Evolutionary conservation across 2,329 filamentous ascomycete species (phyloP).

Genomic region (Alternaria viburni): DNA sequence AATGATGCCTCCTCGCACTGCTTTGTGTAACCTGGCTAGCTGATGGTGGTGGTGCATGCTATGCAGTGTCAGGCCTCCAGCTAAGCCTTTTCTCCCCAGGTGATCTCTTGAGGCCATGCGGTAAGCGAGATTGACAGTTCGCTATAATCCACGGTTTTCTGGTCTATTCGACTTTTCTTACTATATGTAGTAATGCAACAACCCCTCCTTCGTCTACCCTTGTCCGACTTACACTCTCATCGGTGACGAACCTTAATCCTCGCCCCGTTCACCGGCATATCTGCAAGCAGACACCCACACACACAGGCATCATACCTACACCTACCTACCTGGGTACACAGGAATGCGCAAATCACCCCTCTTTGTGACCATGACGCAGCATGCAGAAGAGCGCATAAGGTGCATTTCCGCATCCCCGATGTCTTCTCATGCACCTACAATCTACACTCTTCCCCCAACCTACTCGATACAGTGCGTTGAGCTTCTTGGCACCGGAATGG

Average conservation of each 20-base stretch:
- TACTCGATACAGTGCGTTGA: neutral
- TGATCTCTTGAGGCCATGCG: neutral
- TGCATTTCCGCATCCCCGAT: neutral
- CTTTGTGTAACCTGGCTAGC: neutral
- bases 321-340: neutral
- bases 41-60: neutral
- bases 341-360: neutral
- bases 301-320: neutral
- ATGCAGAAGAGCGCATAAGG: neutral
- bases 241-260: neutral
- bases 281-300: neutral
- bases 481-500: neutral
- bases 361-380: neutral
- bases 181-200: neutral
- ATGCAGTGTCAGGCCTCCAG: neutral
- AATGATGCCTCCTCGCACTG: neutral
- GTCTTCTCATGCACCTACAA: neutral
- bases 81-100: neutral
- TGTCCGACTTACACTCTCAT: neutral
- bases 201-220: neutral
- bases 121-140: constrained; percentile 7
- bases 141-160: neutral
- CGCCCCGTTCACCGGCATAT: neutral
- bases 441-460: neutral
- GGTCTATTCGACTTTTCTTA: neutral